Conservation (phyloP, 106 monocot species). For the Narthecium ossifragum region DNA sequence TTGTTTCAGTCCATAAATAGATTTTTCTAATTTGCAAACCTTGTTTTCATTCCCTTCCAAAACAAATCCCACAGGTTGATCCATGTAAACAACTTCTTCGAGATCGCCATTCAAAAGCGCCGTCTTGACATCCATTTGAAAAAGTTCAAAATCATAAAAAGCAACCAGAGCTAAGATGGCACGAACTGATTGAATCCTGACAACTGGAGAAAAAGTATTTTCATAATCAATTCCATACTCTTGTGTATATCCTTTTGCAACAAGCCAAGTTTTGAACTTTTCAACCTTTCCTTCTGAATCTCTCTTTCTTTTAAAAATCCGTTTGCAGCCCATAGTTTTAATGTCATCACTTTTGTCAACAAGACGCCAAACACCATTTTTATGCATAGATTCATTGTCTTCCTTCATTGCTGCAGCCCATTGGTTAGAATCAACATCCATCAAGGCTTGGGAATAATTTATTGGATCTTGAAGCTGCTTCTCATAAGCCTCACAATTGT, state of each 20-base stretch:
- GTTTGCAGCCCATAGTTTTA: not conserved
- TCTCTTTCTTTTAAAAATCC: constrained; percentile 1
- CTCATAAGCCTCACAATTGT: not conserved
- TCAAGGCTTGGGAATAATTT: not conserved
- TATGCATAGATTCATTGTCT: not conserved
- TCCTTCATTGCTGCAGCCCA: constrained; percentile 1
- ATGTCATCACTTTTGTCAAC: not conserved
- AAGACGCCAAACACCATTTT: not conserved
- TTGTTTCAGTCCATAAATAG: constrained; percentile 8
- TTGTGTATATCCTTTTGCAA: constrained; percentile 3
- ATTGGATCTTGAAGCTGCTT: not conserved
- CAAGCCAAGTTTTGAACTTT: not conserved
- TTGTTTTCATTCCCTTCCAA: not conserved
- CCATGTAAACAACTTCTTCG: constrained; percentile 2
- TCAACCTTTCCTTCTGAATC: not conserved
- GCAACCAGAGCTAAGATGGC: not conserved
- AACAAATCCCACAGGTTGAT: not conserved
- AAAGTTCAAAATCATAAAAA: not conserved
- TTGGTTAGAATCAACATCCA: not conserved
- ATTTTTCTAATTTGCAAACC: not conserved
- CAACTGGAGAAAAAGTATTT: constrained; percentile 3
- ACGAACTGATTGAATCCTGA: not conserved
- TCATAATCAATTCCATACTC: not conserved
- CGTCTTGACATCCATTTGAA: constrained; percentile 5
- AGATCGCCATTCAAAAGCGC: constrained; percentile 1